Conservation (phyloP, 768 basidiomycete species). For the Collybia sordida region DNA sequence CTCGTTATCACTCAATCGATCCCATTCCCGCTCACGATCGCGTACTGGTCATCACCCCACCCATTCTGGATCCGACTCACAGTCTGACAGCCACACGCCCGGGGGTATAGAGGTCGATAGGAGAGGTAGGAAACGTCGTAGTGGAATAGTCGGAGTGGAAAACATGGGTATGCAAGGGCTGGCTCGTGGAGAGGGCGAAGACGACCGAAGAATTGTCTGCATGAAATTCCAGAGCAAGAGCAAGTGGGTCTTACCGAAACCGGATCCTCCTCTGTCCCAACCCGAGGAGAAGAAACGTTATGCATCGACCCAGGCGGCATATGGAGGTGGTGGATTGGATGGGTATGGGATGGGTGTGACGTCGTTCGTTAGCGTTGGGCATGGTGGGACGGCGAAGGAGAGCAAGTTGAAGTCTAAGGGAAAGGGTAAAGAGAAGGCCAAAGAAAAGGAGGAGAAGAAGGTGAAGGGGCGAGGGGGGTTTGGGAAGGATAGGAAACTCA, state of each 20-base stretch:
- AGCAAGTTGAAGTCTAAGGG: background rate
- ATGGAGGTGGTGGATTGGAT: constrained; percentile 5
- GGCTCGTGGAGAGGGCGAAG: too few species aligned
- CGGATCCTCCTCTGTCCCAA: too few species aligned
- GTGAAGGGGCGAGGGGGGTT: background rate
- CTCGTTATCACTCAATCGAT: background rate
- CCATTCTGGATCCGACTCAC: background rate
- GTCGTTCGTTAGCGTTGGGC: constrained; percentile 9
- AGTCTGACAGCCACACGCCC: background rate
- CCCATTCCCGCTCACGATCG: background rate
- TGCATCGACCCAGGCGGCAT: too few species aligned
- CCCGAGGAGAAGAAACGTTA: too few species aligned
- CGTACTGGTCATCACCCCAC: background rate
- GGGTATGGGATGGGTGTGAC: constrained; percentile 4
- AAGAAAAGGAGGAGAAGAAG: constrained; percentile 2
- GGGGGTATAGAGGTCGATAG: too few species aligned
- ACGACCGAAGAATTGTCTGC: too few species aligned
- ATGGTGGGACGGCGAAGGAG: constrained; percentile 11
- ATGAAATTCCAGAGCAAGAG: too few species aligned
- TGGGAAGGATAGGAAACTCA: background rate
- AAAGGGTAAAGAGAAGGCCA: constrained; percentile 3
- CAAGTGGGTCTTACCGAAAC: too few species aligned
- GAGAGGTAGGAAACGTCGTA: too few species aligned
- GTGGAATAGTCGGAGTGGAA: too few species aligned
- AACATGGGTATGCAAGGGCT: too few species aligned